Evolutionary conservation across 371 early-diverging fungal species (phyloP), one percentile per base, ranked within the genome.

Genomic region (Mortierella sp.): DNA sequence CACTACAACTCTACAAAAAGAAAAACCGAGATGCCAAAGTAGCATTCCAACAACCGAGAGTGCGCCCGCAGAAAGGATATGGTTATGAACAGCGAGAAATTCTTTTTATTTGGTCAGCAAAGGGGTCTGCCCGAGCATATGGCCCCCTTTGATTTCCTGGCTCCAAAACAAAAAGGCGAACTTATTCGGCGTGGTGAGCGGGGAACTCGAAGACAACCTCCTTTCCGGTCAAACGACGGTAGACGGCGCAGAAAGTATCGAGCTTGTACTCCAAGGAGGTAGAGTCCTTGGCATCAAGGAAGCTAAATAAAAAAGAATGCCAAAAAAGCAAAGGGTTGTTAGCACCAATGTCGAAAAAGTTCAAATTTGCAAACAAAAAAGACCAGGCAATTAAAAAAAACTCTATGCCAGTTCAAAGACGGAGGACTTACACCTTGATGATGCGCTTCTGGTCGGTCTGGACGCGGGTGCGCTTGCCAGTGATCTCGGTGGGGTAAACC

Each of bases 141-240:
- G 44, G 16, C 63, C n/a, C 47, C 47, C 22, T 22, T 31, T 37
- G 14, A 11, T 40, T 8, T 40, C 37, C 66, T 40, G 72, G n/a
- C 14, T 65, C 50, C 39, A 22, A 40, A 68, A 48, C 13, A 85
- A 97, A 98, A 76, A 90, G 91, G 84, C 97, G 95, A 68, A 71
- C 81, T 86, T 86, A 87, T 75, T 87, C 87, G 79, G 83, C 66
- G 79, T 86, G 87, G 81, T 87, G 85, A 76, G 90, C 91, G 81
- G 94, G 95, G 96, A 98, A 98, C 91, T 97, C 98, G 86, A 98
- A 98, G 81, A 91, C 92, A 86, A 98, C 98, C 76, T 97, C 97
- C 94, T 98, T 98, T 87, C 97, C 97, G 78, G 98, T 98, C 76
- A 98, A 88, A 87, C 94, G 94, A 89, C 93, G 93, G 96, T 98